Conservation (phyloP, 371 early-diverging fungal species). For the Apophysomyces trapeziformis region DNA sequence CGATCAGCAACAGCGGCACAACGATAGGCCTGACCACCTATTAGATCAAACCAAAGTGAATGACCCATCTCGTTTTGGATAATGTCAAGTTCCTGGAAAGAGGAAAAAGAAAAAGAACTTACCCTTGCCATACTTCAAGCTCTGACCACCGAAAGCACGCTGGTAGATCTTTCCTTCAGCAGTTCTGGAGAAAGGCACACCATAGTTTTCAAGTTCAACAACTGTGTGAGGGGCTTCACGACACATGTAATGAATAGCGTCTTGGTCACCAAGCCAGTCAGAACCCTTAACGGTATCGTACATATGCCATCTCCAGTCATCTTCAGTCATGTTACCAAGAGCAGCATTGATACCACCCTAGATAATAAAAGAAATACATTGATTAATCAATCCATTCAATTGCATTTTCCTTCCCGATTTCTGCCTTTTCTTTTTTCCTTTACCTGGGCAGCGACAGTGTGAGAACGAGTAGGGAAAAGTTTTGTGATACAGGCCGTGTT, state of each 20-base stretch:
- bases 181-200: slow-evolving; percentile 97
- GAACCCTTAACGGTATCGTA: slow-evolving; percentile 99
- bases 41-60: background rate
- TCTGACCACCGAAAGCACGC: slow-evolving; percentile 98
- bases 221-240: slow-evolving; percentile 96
- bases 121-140: slow-evolving; percentile 93
- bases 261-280: slow-evolving; percentile 99
- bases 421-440: slow-evolving; percentile 5
- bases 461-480: slow-evolving; percentile 98
- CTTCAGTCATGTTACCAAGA: slow-evolving; percentile 98
- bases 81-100: background rate
- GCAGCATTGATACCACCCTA: slow-evolving; percentile 99
- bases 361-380: background rate
- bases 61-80: background rate
- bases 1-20: slow-evolving; percentile 98
- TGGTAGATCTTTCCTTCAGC: slow-evolving; percentile 98
- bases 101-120: slow-evolving; percentile 10
- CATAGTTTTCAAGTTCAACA: slow-evolving; percentile 97
- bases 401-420: background rate
- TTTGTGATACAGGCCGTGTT: slow-evolving; percentile 99
- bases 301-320: slow-evolving; percentile 99
- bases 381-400: background rate
- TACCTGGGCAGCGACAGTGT: slow-evolving; percentile 98
- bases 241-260: slow-evolving; percentile 99
- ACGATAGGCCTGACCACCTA: slow-evolving; percentile 96